Evolutionary conservation across 2,329 filamentous ascomycete species (phyloP), one percentile per base, ranked within the genome.

Genomic region (Colletotrichum spaethianum): DNA sequence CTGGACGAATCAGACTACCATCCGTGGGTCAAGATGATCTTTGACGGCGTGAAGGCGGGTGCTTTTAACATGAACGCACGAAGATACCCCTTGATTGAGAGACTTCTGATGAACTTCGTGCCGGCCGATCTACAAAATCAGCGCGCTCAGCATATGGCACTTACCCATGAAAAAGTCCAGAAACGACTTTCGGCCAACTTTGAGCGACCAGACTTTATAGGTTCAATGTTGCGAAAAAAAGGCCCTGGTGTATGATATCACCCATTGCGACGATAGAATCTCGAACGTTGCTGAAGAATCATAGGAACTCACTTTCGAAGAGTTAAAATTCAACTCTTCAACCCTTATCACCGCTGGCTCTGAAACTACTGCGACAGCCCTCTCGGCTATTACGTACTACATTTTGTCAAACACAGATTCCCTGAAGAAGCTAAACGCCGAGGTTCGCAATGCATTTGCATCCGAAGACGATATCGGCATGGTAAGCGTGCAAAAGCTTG

Each of bases 361-460:
- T 5, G 70, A 73, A 31, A 73, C 70, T 8, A 71, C 67, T 1
- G 70, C 67, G 11, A 73, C 67, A 0, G 61, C 57, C 8, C 67
- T 71, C 1, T 71, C 67, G 5, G 70, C 40, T 0, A 52, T 50
- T 1, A 71, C 61, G 2, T 73, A 71, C 26, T 73, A 56, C 38
- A 33, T 71, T 0, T 50, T 28, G 11, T 59, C 55, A 1, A 48
- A 71, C 18, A 1, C 46, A 14, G 23, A 28, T 6, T 48, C 48
- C 4, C n/a, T 71, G 1, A 16, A 26, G 5, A 81, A 75, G 40
- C 50, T 84, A 16, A 75, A 73, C 3, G 31, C 76, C 1, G 84
- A 86, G 74, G 75, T 86, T 3, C 79, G 82, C 3, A 72, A 75
- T 0, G 46, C 76, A 0, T 84, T 84, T 62, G 46, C 73, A 1